Evolutionary conservation across 2,329 filamentous ascomycete genomes (phyloP).

Genomic region (Hypoxylon sp.): DNA sequence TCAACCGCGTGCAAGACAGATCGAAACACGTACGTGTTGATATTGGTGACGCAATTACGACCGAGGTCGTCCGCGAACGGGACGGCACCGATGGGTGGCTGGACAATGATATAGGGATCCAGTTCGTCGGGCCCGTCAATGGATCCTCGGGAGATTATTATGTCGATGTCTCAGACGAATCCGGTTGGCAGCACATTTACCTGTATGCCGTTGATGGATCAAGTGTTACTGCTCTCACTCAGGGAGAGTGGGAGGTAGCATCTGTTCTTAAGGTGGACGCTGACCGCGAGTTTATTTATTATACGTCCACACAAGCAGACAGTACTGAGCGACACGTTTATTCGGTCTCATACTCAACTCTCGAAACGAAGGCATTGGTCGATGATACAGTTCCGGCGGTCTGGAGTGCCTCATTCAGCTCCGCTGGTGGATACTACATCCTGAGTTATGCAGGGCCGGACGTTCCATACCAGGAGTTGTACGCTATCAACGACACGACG

Average conservation of each 20-base stretch:
- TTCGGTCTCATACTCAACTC: conserved; percentile 71
- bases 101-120: conserved; percentile 70
- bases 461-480: conserved; percentile 78
- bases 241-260: conserved; percentile 76
- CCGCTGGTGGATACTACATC: conserved; percentile 74
- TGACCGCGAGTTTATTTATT: conserved; percentile 71
- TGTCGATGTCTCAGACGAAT: conserved; percentile 75
- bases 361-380: conserved; percentile 71
- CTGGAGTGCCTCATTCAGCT: conserved; percentile 77
- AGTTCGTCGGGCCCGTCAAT: conserved; percentile 66
- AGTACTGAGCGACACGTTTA: conserved; percentile 78
- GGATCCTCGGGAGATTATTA: conserved; percentile 65
- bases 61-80: conserved; percentile 67
- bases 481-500: conserved; percentile 67
- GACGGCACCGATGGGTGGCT: conserved; percentile 74
- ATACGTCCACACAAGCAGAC: conserved; percentile 74
- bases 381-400: conserved; percentile 71
- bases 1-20: conserved; percentile 77
- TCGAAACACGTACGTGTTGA: conserved; percentile 75
- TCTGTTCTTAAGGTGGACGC: conserved; percentile 72
- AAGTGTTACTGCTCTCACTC: conserved; percentile 70
- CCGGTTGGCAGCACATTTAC: conserved; percentile 77
- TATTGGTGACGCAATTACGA: conserved; percentile 60
- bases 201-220: conserved; percentile 72
- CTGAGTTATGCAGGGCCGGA: conserved; percentile 76